Conservation (phyloP, 176 grass and related monocot species). For the Aegilops speltoides region DNA sequence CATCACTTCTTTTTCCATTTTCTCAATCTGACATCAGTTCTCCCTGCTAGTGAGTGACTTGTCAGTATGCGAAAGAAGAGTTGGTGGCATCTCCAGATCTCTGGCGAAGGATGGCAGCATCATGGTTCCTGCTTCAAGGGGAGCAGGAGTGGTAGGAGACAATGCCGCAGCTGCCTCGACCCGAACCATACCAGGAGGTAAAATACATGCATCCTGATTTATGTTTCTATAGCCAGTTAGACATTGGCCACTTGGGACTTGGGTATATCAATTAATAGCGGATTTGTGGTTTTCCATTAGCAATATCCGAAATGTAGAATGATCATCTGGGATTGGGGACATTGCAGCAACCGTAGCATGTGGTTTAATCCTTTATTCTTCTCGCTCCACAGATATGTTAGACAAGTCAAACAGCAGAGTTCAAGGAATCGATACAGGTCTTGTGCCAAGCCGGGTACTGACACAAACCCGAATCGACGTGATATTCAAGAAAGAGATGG, state of each 20-base stretch:
- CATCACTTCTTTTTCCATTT: neutral
- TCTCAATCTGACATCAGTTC: neutral
- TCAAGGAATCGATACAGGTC: constrained; percentile 2
- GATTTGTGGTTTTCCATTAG: neutral
- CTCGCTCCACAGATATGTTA: neutral
- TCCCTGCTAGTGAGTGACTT: constrained; percentile 16
- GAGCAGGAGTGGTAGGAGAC: neutral
- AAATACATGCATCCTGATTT: neutral
- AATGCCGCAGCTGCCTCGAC: neutral
- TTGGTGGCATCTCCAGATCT: neutral
- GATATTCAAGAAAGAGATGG: constrained; percentile 10
- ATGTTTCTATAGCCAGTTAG: neutral
- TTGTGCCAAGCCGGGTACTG: neutral
- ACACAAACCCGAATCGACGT: neutral
- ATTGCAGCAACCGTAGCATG: neutral
- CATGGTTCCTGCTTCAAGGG: neutral
- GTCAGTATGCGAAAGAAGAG: neutral
- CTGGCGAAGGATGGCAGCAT: neutral
- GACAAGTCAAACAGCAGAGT: neutral
- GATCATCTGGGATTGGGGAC: neutral
- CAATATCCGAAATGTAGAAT: neutral
- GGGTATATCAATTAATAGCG: neutral
- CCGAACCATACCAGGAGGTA: neutral
- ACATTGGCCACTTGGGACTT: neutral
- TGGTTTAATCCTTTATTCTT: constrained; percentile 18